Evolutionary conservation across 2,329 filamentous ascomycete species (phyloP).

Genomic region (Clonostachys chloroleuca): DNA sequence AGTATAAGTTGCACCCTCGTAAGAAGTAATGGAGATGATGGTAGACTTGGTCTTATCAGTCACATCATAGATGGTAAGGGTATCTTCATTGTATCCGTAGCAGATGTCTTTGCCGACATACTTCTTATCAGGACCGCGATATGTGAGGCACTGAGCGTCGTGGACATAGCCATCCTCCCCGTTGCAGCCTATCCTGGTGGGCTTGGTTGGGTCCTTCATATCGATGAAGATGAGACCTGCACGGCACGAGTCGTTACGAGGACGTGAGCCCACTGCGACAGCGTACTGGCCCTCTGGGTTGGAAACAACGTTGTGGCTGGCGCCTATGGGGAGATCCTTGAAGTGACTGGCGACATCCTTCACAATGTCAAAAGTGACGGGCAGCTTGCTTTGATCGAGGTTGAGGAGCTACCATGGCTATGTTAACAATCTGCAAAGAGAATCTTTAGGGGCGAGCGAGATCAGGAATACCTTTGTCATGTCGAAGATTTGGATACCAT

Average conservation of each 20-base stretch:
- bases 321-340: conserved; percentile 10
- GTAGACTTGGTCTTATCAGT: conserved; percentile 40
- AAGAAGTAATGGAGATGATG: conserved; percentile 46
- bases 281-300: conserved; percentile 39
- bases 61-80: conserved; percentile 44
- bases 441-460: no score
- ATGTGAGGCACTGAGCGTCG: conserved; percentile 55
- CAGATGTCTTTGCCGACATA: conserved; percentile 40
- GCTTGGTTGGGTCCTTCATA: conserved; percentile 46
- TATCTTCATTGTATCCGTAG: conserved; percentile 45
- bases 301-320: conserved; percentile 8
- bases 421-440: no score
- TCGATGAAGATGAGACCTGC: conserved; percentile 57
- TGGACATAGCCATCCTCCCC: conserved; percentile 55
- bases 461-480: conserved; percentile 35
- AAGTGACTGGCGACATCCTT: conserved; percentile 19
- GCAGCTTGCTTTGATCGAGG: conserved; percentile 30
- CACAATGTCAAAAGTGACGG: conserved; percentile 13
- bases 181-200: conserved; percentile 48
- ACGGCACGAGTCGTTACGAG: conserved; percentile 27
- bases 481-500: conserved; percentile 61
- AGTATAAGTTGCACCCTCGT: conserved; percentile 51
- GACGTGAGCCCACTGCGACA: conserved; percentile 34
- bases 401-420: conserved; percentile 26
- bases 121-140: conserved; percentile 33